phyloP scores from a whole-genome alignment of 805 yeast species.

The Lachancea nothofagi region DNA sequence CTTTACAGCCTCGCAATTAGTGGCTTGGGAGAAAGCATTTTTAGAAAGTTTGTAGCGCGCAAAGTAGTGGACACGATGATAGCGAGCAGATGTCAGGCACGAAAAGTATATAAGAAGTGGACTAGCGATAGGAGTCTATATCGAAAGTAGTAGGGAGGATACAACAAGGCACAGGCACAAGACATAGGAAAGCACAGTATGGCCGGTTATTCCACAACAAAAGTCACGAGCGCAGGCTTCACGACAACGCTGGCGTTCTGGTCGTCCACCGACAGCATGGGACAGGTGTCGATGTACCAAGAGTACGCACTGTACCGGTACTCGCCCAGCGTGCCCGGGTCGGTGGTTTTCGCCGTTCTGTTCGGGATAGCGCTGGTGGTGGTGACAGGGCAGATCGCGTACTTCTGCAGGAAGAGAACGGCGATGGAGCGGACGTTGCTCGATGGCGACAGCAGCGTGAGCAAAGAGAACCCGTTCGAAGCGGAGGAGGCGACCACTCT shows the following conservation, averaged over 20 bases:
- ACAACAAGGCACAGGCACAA: neutral
- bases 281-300: neutral
- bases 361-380: constrained; percentile 3
- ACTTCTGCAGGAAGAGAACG: constrained; percentile 1
- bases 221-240: neutral
- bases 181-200: neutral
- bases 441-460: neutral
- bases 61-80: too few species aligned
- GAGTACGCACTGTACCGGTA: neutral
- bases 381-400: constrained; percentile 1
- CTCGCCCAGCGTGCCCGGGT: constrained; percentile 1
- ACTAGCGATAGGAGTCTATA: too few species aligned
- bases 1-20: too few species aligned
- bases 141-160: neutral
- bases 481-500: neutral
- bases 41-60: too few species aligned
- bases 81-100: too few species aligned
- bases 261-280: neutral
- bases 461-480: neutral
- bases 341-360: constrained; percentile 1
- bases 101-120: too few species aligned
- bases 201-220: neutral
- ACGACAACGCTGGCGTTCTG: neutral
- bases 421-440: constrained; percentile 1
- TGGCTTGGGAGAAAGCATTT: too few species aligned